Evolutionary conservation across 768 basidiomycete genomes (phyloP).

Genomic region (Naganishia vaughanmartiniae): DNA sequence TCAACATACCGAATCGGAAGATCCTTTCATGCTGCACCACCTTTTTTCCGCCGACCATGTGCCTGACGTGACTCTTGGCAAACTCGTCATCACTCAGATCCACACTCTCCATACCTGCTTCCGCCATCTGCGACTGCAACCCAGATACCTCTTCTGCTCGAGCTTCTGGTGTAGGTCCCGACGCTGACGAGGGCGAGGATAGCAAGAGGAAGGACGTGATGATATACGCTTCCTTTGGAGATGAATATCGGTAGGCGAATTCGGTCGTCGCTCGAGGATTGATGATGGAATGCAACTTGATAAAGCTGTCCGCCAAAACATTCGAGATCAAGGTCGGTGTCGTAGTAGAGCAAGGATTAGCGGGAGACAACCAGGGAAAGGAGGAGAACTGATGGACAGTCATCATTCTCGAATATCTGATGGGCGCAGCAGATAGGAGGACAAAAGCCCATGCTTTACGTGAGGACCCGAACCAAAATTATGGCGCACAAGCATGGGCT

Average conservation of each 20-base stretch:
- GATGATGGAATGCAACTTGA: constrained; percentile 78
- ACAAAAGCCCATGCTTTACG: constrained; percentile 12
- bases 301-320: constrained; percentile 61
- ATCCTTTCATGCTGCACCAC: constrained; percentile 78
- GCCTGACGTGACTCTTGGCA: constrained; percentile 88
- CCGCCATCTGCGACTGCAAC: constrained; percentile 65
- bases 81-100: constrained; percentile 95
- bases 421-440: neutral
- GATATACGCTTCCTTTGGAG: constrained; percentile 71
- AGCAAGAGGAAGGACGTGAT: constrained; percentile 82
- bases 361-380: constrained; percentile 7
- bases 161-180: constrained; percentile 52
- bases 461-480: constrained; percentile 8
- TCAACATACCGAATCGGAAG: constrained; percentile 80
- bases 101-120: constrained; percentile 71
- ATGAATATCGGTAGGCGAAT: constrained; percentile 82
- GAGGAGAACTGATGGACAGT: neutral
- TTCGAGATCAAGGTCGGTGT: neutral
- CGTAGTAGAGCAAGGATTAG: constrained; percentile 8
- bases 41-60: constrained; percentile 85
- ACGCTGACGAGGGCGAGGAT: constrained; percentile 56
- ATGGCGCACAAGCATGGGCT: constrained; percentile 13
- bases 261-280: constrained; percentile 91
- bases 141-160: constrained; percentile 52
- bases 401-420: constrained; percentile 19